These are phyloP conservation scores for Fusarium piperis DNA, from an alignment of 2,329 filamentous ascomycete species.

Conservation along the genomic window DNA sequence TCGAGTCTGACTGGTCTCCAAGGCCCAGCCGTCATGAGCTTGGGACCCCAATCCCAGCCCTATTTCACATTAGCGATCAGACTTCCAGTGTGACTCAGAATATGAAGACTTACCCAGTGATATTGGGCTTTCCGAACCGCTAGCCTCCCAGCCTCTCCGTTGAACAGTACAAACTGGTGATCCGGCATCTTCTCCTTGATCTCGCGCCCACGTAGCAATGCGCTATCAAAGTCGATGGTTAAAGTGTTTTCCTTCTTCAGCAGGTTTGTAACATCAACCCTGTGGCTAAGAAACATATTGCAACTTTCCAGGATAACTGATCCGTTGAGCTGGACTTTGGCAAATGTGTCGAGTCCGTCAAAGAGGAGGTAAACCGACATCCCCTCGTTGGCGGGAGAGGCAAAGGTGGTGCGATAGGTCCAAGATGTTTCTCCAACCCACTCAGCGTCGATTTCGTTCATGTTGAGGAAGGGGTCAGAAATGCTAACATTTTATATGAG, in stretches of 20 bases:
- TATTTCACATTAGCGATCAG: background rate
- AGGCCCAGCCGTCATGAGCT: slow-evolving; percentile 64
- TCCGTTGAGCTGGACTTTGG: background rate
- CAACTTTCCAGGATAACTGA: background rate
- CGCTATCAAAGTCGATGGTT: slow-evolving; percentile 1
- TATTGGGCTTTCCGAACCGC: slow-evolving; percentile 71
- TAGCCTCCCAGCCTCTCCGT: slow-evolving; percentile 47
- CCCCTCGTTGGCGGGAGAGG: background rate
- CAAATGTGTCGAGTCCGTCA: slow-evolving; percentile 8
- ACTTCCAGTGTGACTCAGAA: background rate
- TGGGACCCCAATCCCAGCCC: background rate
- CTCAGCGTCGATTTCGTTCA: slow-evolving; percentile 1
- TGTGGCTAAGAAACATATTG: slow-evolving; percentile 9
- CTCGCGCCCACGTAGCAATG: background rate
- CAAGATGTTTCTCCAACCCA: slow-evolving; percentile 1
- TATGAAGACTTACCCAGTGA: slow-evolving; percentile 57
- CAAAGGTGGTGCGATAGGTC: slow-evolving; percentile 8
- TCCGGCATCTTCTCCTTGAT: slow-evolving; percentile 1
- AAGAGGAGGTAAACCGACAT: background rate
- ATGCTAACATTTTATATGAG: background rate
- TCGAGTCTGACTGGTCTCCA: slow-evolving; percentile 76
- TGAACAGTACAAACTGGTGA: slow-evolving; percentile 10
- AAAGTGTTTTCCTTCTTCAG: background rate
- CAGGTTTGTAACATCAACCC: background rate
- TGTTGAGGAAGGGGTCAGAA: background rate